A percentile compares a stretch with the other conserved stretches of the same genome.
Conservation (phyloP, 192 early-diverging fungal genomes). For the Phlyctochytrium planicorne region DNA sequence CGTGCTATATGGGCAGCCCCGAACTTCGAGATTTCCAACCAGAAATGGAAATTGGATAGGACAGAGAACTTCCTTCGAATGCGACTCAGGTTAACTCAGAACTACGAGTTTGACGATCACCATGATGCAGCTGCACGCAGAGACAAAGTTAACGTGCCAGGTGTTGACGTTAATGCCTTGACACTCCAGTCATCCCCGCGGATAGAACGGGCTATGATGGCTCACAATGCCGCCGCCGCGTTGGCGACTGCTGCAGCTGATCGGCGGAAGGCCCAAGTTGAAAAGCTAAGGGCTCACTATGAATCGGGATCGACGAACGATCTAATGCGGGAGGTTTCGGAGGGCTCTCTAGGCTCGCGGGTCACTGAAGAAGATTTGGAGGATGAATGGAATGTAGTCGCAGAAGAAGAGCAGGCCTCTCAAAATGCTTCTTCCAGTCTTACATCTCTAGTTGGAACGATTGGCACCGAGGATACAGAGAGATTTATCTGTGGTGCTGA, state of each 20-base stretch:
- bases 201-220: conserved; percentile 8
- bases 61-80: conserved; percentile 44
- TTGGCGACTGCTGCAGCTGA: conserved; percentile 1
- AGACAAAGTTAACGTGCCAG: conserved; percentile 31
- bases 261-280: conserved; percentile 12
- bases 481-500: conserved; percentile 30
- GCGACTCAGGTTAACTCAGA: conserved; percentile 32
- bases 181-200: conserved; percentile 1
- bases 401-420: conserved; percentile 29
- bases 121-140: conserved; percentile 34
- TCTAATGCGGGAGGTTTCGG: conserved; percentile 8
- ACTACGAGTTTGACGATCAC: conserved; percentile 52
- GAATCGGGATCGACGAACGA: conserved; percentile 17
- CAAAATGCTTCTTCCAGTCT: conserved; percentile 7
- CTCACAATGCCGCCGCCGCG: conserved; percentile 3
- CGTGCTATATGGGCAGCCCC: conserved; percentile 39
- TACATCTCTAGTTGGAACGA: background rate
- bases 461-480: conserved; percentile 14
- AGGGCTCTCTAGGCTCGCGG: conserved; percentile 1
- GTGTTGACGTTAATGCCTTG: conserved; percentile 3
- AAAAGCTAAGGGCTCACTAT: conserved; percentile 20
- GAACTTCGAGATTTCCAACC: conserved; percentile 5
- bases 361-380: conserved; percentile 27
- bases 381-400: conserved; percentile 44
- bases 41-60: conserved; percentile 42